Percentiles rank a stretch among this genome's conserved stretches.
phyloP scores from a whole-genome alignment of 2,329 filamentous ascomycete genomes.

The Didymella lethalis region DNA sequence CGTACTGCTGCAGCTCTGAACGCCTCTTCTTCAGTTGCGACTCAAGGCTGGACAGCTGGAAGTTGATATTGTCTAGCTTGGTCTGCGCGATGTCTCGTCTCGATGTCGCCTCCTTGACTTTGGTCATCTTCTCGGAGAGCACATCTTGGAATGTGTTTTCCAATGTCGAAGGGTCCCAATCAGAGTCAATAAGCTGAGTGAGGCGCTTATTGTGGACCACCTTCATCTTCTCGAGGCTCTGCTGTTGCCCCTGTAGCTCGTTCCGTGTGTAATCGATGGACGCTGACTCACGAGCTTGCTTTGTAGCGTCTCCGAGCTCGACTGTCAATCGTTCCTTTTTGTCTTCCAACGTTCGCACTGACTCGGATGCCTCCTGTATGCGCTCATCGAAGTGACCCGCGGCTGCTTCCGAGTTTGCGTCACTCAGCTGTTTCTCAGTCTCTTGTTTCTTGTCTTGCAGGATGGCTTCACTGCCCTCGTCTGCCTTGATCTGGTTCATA shows the following conservation, averaged over 20 bases:
- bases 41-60: constrained; percentile 70
- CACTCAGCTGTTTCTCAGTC: constrained; percentile 67
- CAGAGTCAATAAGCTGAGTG: constrained; percentile 66
- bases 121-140: constrained; percentile 64
- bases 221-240: constrained; percentile 78
- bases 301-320: constrained; percentile 86
- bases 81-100: constrained; percentile 74
- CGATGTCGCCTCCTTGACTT: constrained; percentile 70
- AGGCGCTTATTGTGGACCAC: constrained; percentile 78
- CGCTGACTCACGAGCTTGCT: constrained; percentile 81
- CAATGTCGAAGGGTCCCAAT: constrained; percentile 74
- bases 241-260: constrained; percentile 75
- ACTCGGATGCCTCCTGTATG: constrained; percentile 70
- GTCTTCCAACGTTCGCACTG: constrained; percentile 73
- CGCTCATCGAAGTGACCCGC: constrained; percentile 73
- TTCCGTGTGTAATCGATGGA: constrained; percentile 84
- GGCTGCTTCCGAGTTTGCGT: constrained; percentile 69
- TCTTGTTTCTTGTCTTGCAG: constrained; percentile 78
- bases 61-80: constrained; percentile 79
- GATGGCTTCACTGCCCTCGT: constrained; percentile 83
- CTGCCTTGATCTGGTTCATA: constrained; percentile 76
- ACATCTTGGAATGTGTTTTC: constrained; percentile 74
- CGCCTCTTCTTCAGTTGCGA: constrained; percentile 71
- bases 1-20: constrained; percentile 68
- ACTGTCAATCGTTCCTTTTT: constrained; percentile 74